These are phyloP conservation scores for Trichoderma harzianum DNA, from an alignment of 2,329 filamentous ascomycete genomes.

Conservation along the genomic window DNA sequence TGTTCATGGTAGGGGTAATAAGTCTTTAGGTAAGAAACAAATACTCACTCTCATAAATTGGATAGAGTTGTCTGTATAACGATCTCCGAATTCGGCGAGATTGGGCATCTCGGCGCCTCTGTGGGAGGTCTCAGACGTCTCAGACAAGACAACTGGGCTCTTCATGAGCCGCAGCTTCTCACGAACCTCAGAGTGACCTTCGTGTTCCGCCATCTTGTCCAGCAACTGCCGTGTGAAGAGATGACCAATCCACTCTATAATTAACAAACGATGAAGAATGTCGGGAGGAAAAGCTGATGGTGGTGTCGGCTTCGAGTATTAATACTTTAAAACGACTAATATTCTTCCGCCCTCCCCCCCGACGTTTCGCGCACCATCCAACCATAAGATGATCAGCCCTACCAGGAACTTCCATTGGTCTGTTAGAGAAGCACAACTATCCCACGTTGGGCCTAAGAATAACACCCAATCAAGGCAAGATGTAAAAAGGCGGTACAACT, in stretches of 20 bases:
- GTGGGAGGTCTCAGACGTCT: neutral
- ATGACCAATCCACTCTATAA: neutral
- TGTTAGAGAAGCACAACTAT: neutral
- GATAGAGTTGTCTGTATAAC: neutral
- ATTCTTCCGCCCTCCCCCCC: too few species aligned
- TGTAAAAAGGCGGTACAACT: neutral
- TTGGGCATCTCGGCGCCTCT: neutral
- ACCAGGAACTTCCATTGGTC: neutral
- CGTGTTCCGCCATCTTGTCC: slow-evolving; percentile 1
- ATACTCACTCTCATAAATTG: slow-evolving; percentile 8
- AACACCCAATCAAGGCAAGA: neutral
- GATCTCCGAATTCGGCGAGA: slow-evolving; percentile 10
- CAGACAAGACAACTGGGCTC: slow-evolving; percentile 27
- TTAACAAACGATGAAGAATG: neutral
- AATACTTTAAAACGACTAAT: neutral
- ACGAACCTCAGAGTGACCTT: slow-evolving; percentile 5
- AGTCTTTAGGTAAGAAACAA: neutral
- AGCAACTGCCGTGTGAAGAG: neutral
- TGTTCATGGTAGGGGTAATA: neutral
- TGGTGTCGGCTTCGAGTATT: neutral
- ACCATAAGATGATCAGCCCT: neutral
- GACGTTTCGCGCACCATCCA: too few species aligned
- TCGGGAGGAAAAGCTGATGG: neutral
- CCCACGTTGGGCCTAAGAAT: neutral
- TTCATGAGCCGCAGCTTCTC: slow-evolving; percentile 33